phyloP scores from a whole-genome alignment of 306 rosid genomes.

The Cicer arietinum region DNA sequence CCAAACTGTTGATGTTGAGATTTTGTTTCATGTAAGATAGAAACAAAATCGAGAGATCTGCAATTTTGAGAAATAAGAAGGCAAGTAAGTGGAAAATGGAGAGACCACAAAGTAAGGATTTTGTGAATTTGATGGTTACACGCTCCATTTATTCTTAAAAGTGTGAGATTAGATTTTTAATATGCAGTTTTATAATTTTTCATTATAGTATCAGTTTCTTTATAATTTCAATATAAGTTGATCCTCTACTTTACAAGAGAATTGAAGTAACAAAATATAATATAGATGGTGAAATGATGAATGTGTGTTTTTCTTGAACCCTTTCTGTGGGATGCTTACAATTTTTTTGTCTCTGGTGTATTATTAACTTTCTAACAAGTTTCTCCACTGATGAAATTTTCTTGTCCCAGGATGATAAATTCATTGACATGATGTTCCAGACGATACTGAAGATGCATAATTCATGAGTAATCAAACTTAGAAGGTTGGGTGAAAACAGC shows the following conservation, averaged over 20 bases:
- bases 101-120: constrained; percentile 4
- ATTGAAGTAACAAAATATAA: constrained; percentile 5
- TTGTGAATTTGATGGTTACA: constrained; percentile 10
- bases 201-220: not conserved
- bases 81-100: constrained; percentile 12
- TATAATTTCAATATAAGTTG: constrained; percentile 30
- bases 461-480: constrained; percentile 47
- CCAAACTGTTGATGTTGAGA: constrained; percentile 24
- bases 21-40: not conserved
- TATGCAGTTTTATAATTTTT: not conserved
- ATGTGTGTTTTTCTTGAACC: constrained; percentile 3
- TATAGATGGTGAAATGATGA: constrained; percentile 31
- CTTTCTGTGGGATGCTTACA: constrained; percentile 34
- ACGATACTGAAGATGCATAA: constrained; percentile 68
- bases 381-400: constrained; percentile 42
- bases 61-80: constrained; percentile 5
- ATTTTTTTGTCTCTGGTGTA: constrained; percentile 4
- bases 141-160: not conserved
- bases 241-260: constrained; percentile 30
- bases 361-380: constrained; percentile 3
- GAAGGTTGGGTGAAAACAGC: constrained; percentile 42
- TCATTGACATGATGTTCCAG: constrained; percentile 78
- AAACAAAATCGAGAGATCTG: not conserved
- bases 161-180: constrained; percentile 6
- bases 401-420: constrained; percentile 76